phyloP scores from a whole-genome alignment of 202 grass and related monocot species.

The Miscanthus sacchariflorus region DNA sequence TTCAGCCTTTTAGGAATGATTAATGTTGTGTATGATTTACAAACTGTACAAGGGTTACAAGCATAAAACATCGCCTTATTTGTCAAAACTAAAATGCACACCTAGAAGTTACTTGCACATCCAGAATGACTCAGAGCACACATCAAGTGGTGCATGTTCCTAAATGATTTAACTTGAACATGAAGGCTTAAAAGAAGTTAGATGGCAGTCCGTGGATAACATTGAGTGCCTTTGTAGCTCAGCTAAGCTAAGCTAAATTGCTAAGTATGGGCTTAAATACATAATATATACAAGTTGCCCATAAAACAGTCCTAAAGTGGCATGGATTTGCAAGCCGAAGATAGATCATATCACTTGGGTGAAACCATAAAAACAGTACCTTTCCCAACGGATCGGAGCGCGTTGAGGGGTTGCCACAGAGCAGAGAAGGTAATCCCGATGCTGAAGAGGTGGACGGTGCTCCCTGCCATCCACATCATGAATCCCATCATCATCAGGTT shows the following conservation, averaged over 20 bases:
- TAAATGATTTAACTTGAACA: background rate
- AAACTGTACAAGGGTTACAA: background rate
- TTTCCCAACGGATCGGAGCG: conserved; percentile 86
- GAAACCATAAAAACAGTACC: conserved; percentile 46
- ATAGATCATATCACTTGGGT: too few species aligned
- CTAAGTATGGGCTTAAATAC: background rate
- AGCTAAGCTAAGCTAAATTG: conserved; percentile 19
- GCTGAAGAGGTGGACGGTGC: conserved; percentile 95
- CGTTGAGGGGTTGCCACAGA: conserved; percentile 84
- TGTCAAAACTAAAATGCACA: background rate
- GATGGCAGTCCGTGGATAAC: background rate
- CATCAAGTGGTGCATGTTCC: background rate
- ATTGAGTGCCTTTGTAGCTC: background rate
- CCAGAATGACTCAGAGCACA: conserved; percentile 21
- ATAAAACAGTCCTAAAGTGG: background rate
- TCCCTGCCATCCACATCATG: conserved; percentile 99
- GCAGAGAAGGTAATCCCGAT: conserved; percentile 99
- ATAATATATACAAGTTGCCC: background rate
- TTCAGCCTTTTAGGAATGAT: background rate
- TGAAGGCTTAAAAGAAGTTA: background rate
- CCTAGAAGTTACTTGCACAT: conserved; percentile 1
- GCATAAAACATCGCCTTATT: background rate
- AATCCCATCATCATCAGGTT: conserved; percentile 99
- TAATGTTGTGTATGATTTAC: background rate
- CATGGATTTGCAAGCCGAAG: too few species aligned